A percentile compares a stretch with the other conserved stretches of the same genome.
These are phyloP conservation scores for Fusarium sp. DNA, from an alignment of 2,329 filamentous ascomycete species.

Conservation along the genomic window DNA sequence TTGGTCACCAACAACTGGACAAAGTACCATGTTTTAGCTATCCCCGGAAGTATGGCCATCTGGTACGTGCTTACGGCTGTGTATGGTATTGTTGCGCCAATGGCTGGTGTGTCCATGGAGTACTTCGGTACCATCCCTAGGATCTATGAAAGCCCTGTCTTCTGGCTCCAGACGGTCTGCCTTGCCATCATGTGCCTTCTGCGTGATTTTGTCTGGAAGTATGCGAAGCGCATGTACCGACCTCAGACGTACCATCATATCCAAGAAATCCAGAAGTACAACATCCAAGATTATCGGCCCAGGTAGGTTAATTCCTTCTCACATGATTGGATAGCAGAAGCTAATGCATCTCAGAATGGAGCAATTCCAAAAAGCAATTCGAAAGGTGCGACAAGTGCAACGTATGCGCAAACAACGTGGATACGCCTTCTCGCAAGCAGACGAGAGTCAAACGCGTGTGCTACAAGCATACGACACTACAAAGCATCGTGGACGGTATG, in stretches of 20 bases:
- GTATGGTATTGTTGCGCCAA: constrained; percentile 89
- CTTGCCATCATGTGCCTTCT: constrained; percentile 85
- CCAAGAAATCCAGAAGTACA: constrained; percentile 99
- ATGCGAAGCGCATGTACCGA: constrained; percentile 95
- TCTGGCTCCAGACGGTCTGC: constrained; percentile 90
- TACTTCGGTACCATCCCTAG: constrained; percentile 86
- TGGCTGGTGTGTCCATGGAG: constrained; percentile 83
- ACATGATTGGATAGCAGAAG: not conserved
- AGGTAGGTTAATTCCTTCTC: constrained; percentile 68
- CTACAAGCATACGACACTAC: constrained; percentile 99
- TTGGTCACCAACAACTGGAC: constrained; percentile 98
- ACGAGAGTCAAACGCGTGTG: constrained; percentile 94
- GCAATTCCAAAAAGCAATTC: constrained; percentile 99
- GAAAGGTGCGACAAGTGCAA: constrained; percentile 97
- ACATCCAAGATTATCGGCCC: constrained; percentile 98
- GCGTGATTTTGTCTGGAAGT: constrained; percentile 96
- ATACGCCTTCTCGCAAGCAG: constrained; percentile 97
- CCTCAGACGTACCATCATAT: constrained; percentile 98
- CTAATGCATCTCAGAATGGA: constrained; percentile 80
- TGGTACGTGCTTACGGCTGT: constrained; percentile 92
- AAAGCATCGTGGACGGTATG: constrained; percentile 88
- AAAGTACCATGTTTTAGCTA: constrained; percentile 95
- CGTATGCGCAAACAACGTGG: constrained; percentile 99
- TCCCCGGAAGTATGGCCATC: constrained; percentile 90
- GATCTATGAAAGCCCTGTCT: constrained; percentile 83